phyloP scores from a whole-genome alignment of 1,284 basidiomycete species.

The Irpex sp. region DNA sequence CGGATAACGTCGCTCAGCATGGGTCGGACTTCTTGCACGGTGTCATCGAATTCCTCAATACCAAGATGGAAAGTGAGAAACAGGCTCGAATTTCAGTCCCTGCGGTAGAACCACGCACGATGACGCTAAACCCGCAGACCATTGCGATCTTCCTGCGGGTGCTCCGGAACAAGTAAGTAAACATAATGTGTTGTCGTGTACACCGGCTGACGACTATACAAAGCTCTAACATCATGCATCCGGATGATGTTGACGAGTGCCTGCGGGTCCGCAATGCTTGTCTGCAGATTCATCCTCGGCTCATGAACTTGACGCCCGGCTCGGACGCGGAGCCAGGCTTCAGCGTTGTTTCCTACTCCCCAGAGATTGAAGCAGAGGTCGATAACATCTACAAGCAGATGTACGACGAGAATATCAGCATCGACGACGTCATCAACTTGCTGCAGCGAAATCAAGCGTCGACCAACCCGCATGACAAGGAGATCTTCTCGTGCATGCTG shows the following conservation, averaged over 20 bases:
- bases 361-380: conserved; percentile 91
- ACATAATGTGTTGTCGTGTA: neutral
- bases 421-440: conserved; percentile 91
- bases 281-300: conserved; percentile 92
- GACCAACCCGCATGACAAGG: conserved; percentile 82
- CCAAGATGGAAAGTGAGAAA: conserved; percentile 91
- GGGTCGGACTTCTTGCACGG: conserved; percentile 86
- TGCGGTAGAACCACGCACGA: conserved; percentile 73
- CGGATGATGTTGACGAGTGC: conserved; percentile 85
- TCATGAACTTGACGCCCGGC: conserved; percentile 93
- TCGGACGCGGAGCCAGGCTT: conserved; percentile 91
- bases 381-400: conserved; percentile 97
- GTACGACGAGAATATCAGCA: conserved; percentile 93
- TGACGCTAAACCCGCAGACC: conserved; percentile 80
- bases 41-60: conserved; percentile 83
- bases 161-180: conserved; percentile 71
- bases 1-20: conserved; percentile 79
- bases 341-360: conserved; percentile 82
- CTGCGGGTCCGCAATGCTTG: conserved; percentile 92
- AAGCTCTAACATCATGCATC: conserved; percentile 63
- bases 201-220: neutral
- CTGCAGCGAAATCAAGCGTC: conserved; percentile 87
- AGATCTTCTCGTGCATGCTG: conserved; percentile 98
- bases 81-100: conserved; percentile 76
- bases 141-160: conserved; percentile 91